Base-by-base conservation (phyloP, 2,329 filamentous ascomycete genomes). In the Alternaria sp. region DNA sequence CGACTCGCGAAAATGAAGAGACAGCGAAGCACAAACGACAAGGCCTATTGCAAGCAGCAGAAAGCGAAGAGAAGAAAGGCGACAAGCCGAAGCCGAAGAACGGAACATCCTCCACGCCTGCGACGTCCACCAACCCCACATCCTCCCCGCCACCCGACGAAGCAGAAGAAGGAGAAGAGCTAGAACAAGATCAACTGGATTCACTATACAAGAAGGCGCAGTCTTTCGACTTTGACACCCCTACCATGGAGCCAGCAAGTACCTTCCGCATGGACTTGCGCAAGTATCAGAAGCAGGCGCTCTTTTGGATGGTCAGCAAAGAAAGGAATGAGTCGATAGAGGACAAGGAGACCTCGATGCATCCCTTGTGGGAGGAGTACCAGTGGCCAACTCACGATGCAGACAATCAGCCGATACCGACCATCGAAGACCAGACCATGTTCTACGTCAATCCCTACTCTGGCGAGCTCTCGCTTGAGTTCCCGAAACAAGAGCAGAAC, bases 361-460 rank as follows among this genome's bases (percentile, higher is more conserved):
- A 99, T 79, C 96, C 96, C 0, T 80, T 99, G 0, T 99, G 96
- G 96, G 96, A 99, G 80, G 93, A 98, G 76, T 99, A 99, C 72
- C 79, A 83, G 2, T 99, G 94, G 93, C 96, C 96, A 0, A 83
- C 84, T 0, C 93, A 94, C 75, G 96, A 99, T 79, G 90, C 91
- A 40, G 92, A 98, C 69, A 94, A 96, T 68, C 88, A 91, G 45
- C 87, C 91, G 6, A 75, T 97, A 11, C 89, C 91, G 0, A 75
- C 77, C 17, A 84, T 96, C 8, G 83, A 88, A 10, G 88, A 86
- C 3, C 89, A 93, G 70, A 80, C 87, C 8, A 88, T 87, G 62
- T 99, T 99, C 74, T 99, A 97, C 71, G 91, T 98, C 72, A 99
- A 99, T 72, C 95, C 95, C 0, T 99, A 99, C 78, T 97, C 94